Conservation (phyloP, 768 basidiomycete genomes). For the Epithele typhae region DNA sequence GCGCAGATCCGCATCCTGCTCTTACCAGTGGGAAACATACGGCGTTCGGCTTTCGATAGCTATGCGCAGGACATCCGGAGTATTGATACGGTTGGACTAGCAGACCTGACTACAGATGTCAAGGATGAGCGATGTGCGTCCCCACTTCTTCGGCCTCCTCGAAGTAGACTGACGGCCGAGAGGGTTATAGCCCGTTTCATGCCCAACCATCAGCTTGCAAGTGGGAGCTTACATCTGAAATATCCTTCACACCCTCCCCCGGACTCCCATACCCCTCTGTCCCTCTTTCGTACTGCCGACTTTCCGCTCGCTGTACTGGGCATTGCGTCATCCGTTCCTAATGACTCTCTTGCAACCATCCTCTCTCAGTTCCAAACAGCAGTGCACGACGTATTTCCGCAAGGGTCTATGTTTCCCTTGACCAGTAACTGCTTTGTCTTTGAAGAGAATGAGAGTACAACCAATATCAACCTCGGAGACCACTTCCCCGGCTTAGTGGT, state of each 20-base stretch:
- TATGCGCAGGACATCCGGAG: slow-evolving; percentile 71
- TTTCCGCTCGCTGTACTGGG: slow-evolving; percentile 90
- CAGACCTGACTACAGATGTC: slow-evolving; percentile 77
- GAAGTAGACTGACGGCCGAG: too few species aligned
- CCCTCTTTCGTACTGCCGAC: slow-evolving; percentile 72
- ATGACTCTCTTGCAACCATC: slow-evolving; percentile 48
- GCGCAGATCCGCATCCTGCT: slow-evolving; percentile 84
- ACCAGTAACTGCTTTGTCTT: slow-evolving; percentile 84
- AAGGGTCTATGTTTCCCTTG: slow-evolving; percentile 67
- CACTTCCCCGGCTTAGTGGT: slow-evolving; percentile 62
- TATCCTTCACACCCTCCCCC: slow-evolving; percentile 75
- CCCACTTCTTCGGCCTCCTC: background rate
- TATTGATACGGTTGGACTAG: slow-evolving; percentile 70
- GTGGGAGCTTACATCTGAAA: slow-evolving; percentile 77
- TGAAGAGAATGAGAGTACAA: slow-evolving; percentile 58
- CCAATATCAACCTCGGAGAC: slow-evolving; percentile 53
- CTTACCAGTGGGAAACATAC: slow-evolving; percentile 78
- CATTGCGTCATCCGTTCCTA: slow-evolving; percentile 64
- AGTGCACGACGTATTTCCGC: slow-evolving; percentile 62
- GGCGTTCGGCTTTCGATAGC: slow-evolving; percentile 61
- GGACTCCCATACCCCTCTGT: slow-evolving; percentile 60
- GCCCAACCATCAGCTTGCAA: slow-evolving; percentile 60
- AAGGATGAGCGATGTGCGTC: slow-evolving; percentile 70
- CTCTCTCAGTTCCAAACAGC: slow-evolving; percentile 63
- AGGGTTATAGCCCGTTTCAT: slow-evolving; percentile 77